Evolutionary conservation across 2,329 filamentous ascomycete species (phyloP).

Genomic region (Shiraia sp.): DNA sequence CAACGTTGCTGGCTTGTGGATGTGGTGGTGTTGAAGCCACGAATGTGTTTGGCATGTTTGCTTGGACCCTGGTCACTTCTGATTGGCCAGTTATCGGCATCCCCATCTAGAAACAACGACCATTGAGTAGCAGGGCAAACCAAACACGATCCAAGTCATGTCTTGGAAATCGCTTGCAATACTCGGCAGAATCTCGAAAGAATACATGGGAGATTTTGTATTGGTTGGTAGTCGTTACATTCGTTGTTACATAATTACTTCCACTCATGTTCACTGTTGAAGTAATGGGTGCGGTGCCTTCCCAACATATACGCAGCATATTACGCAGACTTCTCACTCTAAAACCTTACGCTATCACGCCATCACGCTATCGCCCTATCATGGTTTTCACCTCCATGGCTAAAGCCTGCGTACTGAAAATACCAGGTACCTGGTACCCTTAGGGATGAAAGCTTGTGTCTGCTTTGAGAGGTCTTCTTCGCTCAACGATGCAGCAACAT

Average conservation of each 20-base stretch:
- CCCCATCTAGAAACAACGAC: not conserved
- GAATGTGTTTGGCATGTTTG: slow-evolving; percentile 39
- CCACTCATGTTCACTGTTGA: too few species aligned
- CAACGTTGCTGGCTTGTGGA: slow-evolving; percentile 11
- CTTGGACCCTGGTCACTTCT: slow-evolving; percentile 20
- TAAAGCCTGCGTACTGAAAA: slow-evolving; percentile 32
- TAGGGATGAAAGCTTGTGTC: slow-evolving; percentile 23
- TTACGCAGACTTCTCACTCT: too few species aligned
- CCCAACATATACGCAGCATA: too few species aligned
- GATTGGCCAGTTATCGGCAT: slow-evolving; percentile 26
- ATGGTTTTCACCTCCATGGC: not conserved
- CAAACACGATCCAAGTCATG: too few species aligned
- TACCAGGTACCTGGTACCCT: slow-evolving; percentile 28
- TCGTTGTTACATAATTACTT: not conserved
- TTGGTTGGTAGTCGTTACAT: too few species aligned
- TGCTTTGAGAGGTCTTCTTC: slow-evolving; percentile 27
- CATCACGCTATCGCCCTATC: too few species aligned
- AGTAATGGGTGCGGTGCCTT: too few species aligned
- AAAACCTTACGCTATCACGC: too few species aligned
- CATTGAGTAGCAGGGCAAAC: not conserved
- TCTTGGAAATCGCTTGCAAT: too few species aligned
- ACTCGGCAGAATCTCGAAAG: too few species aligned
- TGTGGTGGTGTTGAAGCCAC: slow-evolving; percentile 33
- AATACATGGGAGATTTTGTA: too few species aligned
- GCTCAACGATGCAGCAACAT: slow-evolving; percentile 33